Evolutionary conservation across 805 yeast species (phyloP).

Genomic region (Ogataea naganishii): DNA sequence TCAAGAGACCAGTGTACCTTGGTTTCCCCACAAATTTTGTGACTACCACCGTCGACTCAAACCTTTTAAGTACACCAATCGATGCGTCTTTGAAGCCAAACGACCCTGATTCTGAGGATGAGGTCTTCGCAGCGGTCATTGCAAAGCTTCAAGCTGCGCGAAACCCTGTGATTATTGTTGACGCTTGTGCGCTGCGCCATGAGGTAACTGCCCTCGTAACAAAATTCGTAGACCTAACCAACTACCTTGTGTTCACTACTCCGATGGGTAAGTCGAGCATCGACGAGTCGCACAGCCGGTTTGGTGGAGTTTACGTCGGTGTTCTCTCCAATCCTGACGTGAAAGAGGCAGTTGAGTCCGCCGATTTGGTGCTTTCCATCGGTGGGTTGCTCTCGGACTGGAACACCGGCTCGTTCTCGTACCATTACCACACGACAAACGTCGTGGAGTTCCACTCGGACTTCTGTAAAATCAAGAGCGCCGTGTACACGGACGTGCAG

Average conservation of each 20-base stretch:
- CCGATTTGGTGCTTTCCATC: constrained; percentile 63
- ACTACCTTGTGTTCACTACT: constrained; percentile 70
- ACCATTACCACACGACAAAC: constrained; percentile 60
- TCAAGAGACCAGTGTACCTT: constrained; percentile 69
- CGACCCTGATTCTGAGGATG: constrained; percentile 47
- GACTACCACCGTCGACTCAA: constrained; percentile 47
- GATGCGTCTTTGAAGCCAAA: constrained; percentile 48
- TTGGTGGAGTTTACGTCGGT: constrained; percentile 77
- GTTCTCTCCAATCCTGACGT: constrained; percentile 61
- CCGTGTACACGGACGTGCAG: constrained; percentile 63
- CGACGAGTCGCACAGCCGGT: constrained; percentile 61
- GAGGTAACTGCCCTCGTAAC: constrained; percentile 50
- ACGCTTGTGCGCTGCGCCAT: constrained; percentile 77
- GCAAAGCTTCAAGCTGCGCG: constrained; percentile 43
- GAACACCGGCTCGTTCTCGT: constrained; percentile 76
- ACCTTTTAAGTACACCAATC: constrained; percentile 50
- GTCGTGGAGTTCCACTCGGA: constrained; percentile 67
- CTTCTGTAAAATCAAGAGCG: constrained; percentile 54
- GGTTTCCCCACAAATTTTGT: constrained; percentile 72
- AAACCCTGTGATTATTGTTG: constrained; percentile 66
- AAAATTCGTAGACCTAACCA: constrained; percentile 52
- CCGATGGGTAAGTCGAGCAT: constrained; percentile 79
- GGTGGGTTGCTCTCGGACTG: constrained; percentile 76
- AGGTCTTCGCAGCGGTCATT: constrained; percentile 43
- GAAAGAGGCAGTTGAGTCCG: constrained; percentile 53